A percentile compares a stretch with the other conserved stretches of the same genome.
Evolutionary conservation across 345 rosid species (phyloP).

Genomic region (Salix dunnii): DNA sequence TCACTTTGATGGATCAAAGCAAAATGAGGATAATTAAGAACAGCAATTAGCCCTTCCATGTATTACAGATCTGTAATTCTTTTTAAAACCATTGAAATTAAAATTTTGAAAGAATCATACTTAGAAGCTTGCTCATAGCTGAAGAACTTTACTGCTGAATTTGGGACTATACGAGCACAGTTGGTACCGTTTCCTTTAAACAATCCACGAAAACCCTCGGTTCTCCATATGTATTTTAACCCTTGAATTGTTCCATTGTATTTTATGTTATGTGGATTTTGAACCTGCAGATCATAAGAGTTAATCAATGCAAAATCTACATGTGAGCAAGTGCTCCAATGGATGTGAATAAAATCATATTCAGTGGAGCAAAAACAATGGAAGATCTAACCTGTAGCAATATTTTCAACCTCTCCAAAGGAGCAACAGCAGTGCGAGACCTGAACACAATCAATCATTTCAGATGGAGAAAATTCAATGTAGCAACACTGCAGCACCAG

Average conservation of each 20-base stretch:
- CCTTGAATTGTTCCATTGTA: constrained; percentile 85
- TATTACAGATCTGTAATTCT: neutral
- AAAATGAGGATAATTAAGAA: neutral
- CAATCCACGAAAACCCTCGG: constrained; percentile 81
- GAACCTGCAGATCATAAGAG: constrained; percentile 50
- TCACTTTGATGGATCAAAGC: neutral
- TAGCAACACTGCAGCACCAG: neutral
- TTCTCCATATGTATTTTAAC: constrained; percentile 76
- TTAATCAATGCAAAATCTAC: constrained; percentile 9
- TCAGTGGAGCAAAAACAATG: neutral
- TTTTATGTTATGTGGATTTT: constrained; percentile 74
- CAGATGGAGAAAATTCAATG: neutral
- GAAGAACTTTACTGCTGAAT: constrained; percentile 89
- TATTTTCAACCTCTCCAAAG: constrained; percentile 88
- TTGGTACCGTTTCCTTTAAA: constrained; percentile 93
- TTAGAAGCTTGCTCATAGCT: constrained; percentile 92
- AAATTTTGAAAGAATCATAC: constrained; percentile 32
- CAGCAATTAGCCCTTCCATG: neutral
- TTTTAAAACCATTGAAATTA: neutral
- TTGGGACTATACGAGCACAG: constrained; percentile 91
- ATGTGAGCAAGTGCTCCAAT: neutral
- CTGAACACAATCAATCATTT: constrained; percentile 28
- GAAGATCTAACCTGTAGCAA: constrained; percentile 55
- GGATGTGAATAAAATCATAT: neutral
- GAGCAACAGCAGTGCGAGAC: constrained; percentile 96